Percentiles rank a stretch among this genome's conserved stretches.
These are phyloP conservation scores for Russula vinacea DNA, from an alignment of 768 basidiomycete genomes.

Conservation along the genomic window DNA sequence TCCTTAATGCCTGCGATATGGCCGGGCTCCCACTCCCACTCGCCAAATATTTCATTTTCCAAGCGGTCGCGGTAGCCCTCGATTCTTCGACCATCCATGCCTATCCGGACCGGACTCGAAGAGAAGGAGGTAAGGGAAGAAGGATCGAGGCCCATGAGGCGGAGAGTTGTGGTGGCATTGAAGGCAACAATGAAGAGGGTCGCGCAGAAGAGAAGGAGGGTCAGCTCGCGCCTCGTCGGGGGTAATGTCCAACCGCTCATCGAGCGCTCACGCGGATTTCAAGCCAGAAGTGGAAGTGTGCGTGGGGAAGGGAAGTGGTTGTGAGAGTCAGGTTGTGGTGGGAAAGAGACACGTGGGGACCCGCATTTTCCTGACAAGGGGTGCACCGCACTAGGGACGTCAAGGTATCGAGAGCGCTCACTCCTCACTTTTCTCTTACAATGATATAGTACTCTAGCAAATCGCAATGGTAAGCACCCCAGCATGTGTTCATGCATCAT, in stretches of 20 bases:
- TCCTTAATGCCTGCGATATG: conserved; percentile 55
- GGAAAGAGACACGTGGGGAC: not conserved
- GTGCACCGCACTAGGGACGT: too few species aligned
- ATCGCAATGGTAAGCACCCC: too few species aligned
- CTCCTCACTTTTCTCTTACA: too few species aligned
- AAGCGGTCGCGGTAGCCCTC: conserved; percentile 54
- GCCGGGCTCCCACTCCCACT: conserved; percentile 63
- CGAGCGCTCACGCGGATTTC: not conserved
- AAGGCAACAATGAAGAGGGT: conserved; percentile 67
- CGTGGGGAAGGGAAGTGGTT: not conserved
- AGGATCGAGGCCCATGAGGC: conserved; percentile 40
- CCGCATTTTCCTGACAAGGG: too few species aligned
- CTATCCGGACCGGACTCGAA: conserved; percentile 32
- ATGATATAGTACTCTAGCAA: too few species aligned
- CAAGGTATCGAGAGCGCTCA: too few species aligned
- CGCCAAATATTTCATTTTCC: conserved; percentile 63
- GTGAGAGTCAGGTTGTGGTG: not conserved
- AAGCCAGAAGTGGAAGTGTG: not conserved
- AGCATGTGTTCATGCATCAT: too few species aligned
- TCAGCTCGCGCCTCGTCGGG: conserved; percentile 70
- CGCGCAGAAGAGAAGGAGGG: conserved; percentile 63
- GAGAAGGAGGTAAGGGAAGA: conserved; percentile 10
- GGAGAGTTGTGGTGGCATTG: conserved; percentile 66
- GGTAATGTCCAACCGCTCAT: conserved; percentile 52
- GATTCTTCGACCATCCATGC: conserved; percentile 50